Evolutionary conservation across 805 yeast genomes (phyloP).

Genomic region (Priceomyces haplophilus): DNA sequence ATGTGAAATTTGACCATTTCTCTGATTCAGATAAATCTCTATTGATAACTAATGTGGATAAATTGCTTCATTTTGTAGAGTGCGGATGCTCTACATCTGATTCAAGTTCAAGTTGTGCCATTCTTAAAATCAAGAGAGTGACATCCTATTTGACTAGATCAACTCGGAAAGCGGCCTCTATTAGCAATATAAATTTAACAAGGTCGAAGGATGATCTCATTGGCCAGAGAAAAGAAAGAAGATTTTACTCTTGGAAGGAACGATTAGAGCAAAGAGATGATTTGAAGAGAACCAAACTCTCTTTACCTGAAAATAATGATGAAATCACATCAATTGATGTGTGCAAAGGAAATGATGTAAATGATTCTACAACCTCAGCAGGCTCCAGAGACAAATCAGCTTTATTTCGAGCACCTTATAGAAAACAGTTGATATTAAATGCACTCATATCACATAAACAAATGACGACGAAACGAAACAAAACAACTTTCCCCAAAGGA

Average conservation of each 20-base stretch:
- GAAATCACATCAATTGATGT: not conserved
- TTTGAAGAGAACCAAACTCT: slow-evolving; percentile 18
- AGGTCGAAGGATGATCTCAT: slow-evolving; percentile 41
- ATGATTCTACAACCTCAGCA: slow-evolving; percentile 3
- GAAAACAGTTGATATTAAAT: slow-evolving; percentile 20
- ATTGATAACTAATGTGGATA: slow-evolving; percentile 60
- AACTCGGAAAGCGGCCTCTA: slow-evolving; percentile 48
- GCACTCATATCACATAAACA: slow-evolving; percentile 8
- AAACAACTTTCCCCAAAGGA: slow-evolving; percentile 3
- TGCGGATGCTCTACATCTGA: slow-evolving; percentile 52
- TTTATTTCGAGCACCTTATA: slow-evolving; percentile 23
- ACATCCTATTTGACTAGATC: slow-evolving; percentile 59
- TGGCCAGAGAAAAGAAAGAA: slow-evolving; percentile 25
- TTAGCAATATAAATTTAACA: slow-evolving; percentile 31
- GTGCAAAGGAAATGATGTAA: not conserved
- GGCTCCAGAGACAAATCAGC: slow-evolving; percentile 6
- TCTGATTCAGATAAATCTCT: slow-evolving; percentile 51
- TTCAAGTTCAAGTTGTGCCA: slow-evolving; percentile 48
- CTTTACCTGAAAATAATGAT: slow-evolving; percentile 17
- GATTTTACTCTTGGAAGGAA: slow-evolving; percentile 38
- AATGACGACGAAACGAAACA: slow-evolving; percentile 1
- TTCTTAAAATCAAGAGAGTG: slow-evolving; percentile 59
- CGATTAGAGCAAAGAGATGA: slow-evolving; percentile 30
- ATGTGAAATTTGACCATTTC: slow-evolving; percentile 51
- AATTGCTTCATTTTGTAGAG: slow-evolving; percentile 57